Conservation (phyloP, 2,329 filamentous ascomycete genomes). For the Aspergillus brunneoviolaceus region DNA sequence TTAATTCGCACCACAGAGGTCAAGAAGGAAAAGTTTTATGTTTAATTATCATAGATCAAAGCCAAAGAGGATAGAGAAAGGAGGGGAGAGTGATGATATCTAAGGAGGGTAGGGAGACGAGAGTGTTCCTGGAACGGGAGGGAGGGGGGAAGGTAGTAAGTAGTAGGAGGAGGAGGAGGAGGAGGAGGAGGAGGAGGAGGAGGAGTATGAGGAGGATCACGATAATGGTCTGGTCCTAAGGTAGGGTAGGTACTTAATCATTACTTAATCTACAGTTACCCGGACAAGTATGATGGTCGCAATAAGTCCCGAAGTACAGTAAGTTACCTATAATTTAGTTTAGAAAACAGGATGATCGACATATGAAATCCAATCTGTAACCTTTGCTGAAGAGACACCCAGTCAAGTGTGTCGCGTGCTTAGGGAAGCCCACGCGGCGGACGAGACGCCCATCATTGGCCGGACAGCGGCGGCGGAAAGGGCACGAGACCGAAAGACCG, state of each 20-base stretch:
- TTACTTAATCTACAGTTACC: neutral
- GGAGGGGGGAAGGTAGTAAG: neutral
- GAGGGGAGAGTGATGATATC: neutral
- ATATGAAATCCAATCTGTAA: neutral
- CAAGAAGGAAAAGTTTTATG: neutral
- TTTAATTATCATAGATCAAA: neutral
- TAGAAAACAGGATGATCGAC: neutral
- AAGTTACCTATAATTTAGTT: neutral
- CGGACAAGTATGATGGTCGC: neutral
- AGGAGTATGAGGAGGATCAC: neutral
- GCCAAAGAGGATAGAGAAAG: slow-evolving; percentile 5
- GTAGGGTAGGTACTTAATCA: neutral
- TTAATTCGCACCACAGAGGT: neutral
- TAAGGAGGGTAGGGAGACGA: no score
- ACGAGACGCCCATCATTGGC: slow-evolving; percentile 28
- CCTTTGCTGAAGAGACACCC: neutral
- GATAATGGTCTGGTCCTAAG: neutral
- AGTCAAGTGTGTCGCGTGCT: slow-evolving; percentile 40
- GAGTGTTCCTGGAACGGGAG: neutral
- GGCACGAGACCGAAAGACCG: slow-evolving; percentile 27
- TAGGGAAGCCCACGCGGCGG: slow-evolving; percentile 31
- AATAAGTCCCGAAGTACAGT: neutral
- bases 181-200: neutral
- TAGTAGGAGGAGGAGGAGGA: neutral
- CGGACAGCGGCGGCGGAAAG: slow-evolving; percentile 14